Evolutionary conservation across 805 yeast species (phyloP), one percentile per base, ranked within the genome.

Genomic region (Kurtzmaniella fragi): DNA sequence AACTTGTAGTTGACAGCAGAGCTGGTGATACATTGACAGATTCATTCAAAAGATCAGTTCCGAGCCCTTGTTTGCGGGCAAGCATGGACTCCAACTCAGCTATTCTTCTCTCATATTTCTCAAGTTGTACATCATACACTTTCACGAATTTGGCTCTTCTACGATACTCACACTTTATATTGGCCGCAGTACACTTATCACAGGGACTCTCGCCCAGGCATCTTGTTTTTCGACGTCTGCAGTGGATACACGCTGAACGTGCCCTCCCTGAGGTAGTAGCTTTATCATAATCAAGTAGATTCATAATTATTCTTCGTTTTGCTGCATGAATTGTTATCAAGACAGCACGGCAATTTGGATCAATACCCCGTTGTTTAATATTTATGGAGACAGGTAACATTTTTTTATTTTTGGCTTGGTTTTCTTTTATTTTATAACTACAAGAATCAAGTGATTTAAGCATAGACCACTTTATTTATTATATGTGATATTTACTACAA

Each of bases 121-220:
- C 59, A 2, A 55, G 27, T 15, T 57, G 57, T n/a, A 50, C 42
- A 34, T 58, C 60, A 14, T 38, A 38, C 4, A 57, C 44, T 14
- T 34, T 34, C 0, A 57, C 38, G 34, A 43, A 42, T 38, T 46
- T 48, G 12, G 56, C 49, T 35, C 52, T 57, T 32, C 53, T 38
- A 14, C 50, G 47, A 28, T 49, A 58, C 13, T 44, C 38, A 43
- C 64, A 59, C 28, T 42, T 48, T 4, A 25, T 14, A 5, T 47
- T 43, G 2, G 43, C 38, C 3, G 35, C 30, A 4, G 37, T 11
- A 37, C 62, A 59, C 1, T 49, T 20, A 12, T 40, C 38, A 37
- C 64, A 59, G 1, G 64, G 64, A 12, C 33, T 34, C 9, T 39
- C 42, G 1, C 62, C 62, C 2, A 56, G 41, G 33, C 64, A 59